Percentiles rank a stretch among this genome's conserved stretches.
These are phyloP conservation scores for Colletotrichum sp. DNA, from an alignment of 2,329 filamentous ascomycete genomes.

Conservation along the genomic window DNA sequence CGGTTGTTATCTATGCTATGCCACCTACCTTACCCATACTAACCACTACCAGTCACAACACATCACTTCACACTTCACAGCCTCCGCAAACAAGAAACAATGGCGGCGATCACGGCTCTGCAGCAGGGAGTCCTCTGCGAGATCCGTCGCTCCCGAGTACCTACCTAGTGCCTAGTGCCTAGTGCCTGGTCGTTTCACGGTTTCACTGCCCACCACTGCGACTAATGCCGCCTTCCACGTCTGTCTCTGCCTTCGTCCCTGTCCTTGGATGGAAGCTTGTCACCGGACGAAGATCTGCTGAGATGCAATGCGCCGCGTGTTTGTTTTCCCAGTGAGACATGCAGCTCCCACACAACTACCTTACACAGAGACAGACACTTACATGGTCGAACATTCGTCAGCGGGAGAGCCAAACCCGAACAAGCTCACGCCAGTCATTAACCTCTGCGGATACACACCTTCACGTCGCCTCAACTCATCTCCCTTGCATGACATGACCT, in stretches of 20 bases:
- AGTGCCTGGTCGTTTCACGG: not conserved
- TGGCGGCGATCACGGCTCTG: not conserved
- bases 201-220: not conserved
- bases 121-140: not conserved
- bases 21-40: not conserved
- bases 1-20: not conserved
- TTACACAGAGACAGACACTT: not conserved
- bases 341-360: not conserved
- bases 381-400: not conserved
- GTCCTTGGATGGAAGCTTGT: not conserved
- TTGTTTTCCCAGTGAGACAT: not conserved
- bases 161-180: not conserved
- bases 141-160: not conserved
- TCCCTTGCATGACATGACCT: not conserved
- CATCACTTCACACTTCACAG: not conserved
- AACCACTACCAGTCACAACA: not conserved
- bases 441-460: not conserved
- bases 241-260: not conserved
- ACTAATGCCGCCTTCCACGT: not conserved
- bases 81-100: not conserved
- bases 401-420: not conserved
- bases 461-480: not conserved
- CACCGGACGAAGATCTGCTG: not conserved
- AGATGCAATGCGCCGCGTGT: not conserved
- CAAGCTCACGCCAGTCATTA: not conserved